Percentiles rank a stretch among this genome's conserved stretches.
Conservation (phyloP, 805 yeast species). For the Vanderwaltozyma yarrowii region DNA sequence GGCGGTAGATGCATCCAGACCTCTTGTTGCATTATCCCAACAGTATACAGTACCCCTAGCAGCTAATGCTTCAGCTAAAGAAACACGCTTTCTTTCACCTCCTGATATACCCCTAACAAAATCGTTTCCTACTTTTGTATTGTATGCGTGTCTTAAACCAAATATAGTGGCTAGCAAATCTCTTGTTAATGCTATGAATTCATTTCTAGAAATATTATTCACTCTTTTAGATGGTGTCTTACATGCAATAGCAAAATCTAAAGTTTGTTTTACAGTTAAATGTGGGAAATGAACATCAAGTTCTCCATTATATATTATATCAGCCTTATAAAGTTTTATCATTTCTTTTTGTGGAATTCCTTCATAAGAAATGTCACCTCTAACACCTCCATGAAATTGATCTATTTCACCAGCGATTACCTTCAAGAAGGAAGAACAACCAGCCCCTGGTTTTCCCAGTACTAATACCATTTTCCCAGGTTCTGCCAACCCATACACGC, state of each 20-base stretch:
- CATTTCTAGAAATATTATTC: slow-evolving; percentile 33
- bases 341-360: slow-evolving; percentile 28
- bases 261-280: slow-evolving; percentile 48
- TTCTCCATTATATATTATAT: slow-evolving; percentile 54
- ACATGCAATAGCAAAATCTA: slow-evolving; percentile 42
- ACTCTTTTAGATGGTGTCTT: slow-evolving; percentile 48
- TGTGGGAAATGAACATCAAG: slow-evolving; percentile 56
- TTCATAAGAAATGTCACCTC: slow-evolving; percentile 47
- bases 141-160: slow-evolving; percentile 49
- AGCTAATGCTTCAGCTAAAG: slow-evolving; percentile 51
- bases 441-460: slow-evolving; percentile 63
- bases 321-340: slow-evolving; percentile 41
- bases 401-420: slow-evolving; percentile 45
- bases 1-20: slow-evolving; percentile 69
- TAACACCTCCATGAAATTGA: slow-evolving; percentile 27
- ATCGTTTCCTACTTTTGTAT: slow-evolving; percentile 60
- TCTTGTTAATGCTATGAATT: slow-evolving; percentile 32
- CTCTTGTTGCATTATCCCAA: slow-evolving; percentile 73
- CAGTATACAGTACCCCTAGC: slow-evolving; percentile 47
- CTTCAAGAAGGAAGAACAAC: slow-evolving; percentile 56
- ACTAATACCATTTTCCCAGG: slow-evolving; percentile 60
- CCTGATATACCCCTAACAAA: slow-evolving; percentile 63
- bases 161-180: slow-evolving; percentile 36
- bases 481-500: slow-evolving; percentile 34
- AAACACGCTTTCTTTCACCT: slow-evolving; percentile 64